Percentiles rank a stretch among this genome's conserved stretches.
phyloP scores from a whole-genome alignment of 148 eudicot species.

The Spergularia bocconei region DNA sequence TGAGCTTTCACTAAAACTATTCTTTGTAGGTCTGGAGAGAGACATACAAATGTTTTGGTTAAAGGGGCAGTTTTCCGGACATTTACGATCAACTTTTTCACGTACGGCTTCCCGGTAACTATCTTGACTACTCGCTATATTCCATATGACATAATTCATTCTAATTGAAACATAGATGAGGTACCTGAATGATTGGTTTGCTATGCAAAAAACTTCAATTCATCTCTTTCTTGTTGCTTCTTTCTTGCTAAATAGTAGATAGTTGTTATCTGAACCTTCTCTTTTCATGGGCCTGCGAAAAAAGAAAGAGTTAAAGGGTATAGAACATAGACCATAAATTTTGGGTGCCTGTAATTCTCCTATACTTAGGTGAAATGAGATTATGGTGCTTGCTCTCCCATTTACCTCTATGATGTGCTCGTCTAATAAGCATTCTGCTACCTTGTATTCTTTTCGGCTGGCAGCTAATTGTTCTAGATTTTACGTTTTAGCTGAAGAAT shows the following conservation, averaged over 20 bases:
- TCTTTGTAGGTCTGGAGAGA: constrained; percentile 83
- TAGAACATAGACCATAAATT: not conserved
- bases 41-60: constrained; percentile 83
- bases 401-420: not conserved
- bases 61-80: constrained; percentile 78
- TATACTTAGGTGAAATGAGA: not conserved
- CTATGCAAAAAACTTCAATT: not conserved
- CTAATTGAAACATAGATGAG: constrained; percentile 4
- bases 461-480: not conserved
- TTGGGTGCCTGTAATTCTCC: not conserved
- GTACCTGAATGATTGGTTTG: constrained; percentile 7
- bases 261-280: not conserved
- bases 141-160: constrained; percentile 14
- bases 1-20: constrained; percentile 11
- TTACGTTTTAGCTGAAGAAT: not conserved
- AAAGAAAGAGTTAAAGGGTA: not conserved
- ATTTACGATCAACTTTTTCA: constrained; percentile 97
- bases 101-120: constrained; percentile 98
- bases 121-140: constrained; percentile 35
- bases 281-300: not conserved
- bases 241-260: not conserved
- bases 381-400: not conserved
- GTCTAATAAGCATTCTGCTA: not conserved
- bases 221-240: not conserved
- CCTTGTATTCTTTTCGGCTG: not conserved